Evolutionary conservation across 208 protist species (phyloP).

Genomic region (Leishmania guyanensis): DNA sequence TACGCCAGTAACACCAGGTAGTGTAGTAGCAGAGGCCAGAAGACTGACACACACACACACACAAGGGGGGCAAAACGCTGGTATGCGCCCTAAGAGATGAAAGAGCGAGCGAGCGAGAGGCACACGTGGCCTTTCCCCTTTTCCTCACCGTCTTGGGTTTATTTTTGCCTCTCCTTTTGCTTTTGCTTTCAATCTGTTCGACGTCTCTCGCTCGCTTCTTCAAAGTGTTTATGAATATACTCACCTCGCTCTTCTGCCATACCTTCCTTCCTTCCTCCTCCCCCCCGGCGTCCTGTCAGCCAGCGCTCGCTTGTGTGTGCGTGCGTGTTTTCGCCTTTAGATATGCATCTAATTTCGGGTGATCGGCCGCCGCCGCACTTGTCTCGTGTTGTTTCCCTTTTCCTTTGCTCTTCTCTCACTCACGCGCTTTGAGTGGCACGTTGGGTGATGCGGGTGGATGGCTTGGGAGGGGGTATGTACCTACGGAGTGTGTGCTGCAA

Average conservation of each 20-base stretch:
- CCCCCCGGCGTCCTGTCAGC: not conserved
- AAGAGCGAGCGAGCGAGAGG: not conserved
- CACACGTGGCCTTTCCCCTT: not conserved
- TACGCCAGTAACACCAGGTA: not conserved
- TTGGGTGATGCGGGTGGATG: too few species aligned
- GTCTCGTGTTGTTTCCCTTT: too few species aligned
- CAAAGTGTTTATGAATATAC: not conserved
- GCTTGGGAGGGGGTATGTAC: too few species aligned
- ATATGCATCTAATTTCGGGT: too few species aligned
- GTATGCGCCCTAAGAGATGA: not conserved
- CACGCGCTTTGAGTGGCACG: too few species aligned
- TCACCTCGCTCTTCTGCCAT: not conserved
- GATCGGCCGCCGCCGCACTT: too few species aligned
- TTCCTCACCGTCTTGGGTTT: too few species aligned
- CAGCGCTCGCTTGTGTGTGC: not conserved
- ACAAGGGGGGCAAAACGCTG: not conserved
- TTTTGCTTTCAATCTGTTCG: not conserved
- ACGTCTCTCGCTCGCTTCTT: not conserved
- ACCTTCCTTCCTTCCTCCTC: not conserved
- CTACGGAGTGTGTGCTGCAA: too few species aligned
- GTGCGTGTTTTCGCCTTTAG: not conserved
- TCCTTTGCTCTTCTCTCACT: too few species aligned
- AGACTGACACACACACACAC: not conserved
- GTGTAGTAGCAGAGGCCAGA: not conserved
- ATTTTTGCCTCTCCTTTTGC: not conserved